A percentile compares a stretch with the other conserved stretches of the same genome.
These are phyloP conservation scores for Pseudogymnoascus sp. DNA, from an alignment of 2,329 filamentous ascomycete species.

Conservation along the genomic window DNA sequence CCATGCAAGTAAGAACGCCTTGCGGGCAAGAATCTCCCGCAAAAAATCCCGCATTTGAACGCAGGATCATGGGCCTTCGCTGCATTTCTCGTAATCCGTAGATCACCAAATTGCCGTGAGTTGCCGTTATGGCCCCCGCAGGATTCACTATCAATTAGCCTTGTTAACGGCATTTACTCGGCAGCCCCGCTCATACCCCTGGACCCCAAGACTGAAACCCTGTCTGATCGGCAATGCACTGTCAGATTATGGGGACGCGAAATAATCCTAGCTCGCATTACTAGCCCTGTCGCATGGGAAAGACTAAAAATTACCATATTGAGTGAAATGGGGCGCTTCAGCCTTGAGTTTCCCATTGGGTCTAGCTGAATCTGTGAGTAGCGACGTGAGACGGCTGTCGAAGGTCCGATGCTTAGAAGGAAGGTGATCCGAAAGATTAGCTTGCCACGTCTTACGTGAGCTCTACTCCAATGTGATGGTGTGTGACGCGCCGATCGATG, in stretches of 20 bases:
- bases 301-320: neutral
- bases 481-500: neutral
- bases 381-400: neutral
- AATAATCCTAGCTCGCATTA: neutral
- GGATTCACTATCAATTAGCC: neutral
- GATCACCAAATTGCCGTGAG: neutral
- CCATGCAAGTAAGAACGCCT: neutral
- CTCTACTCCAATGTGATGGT: neutral
- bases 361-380: neutral
- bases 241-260: neutral
- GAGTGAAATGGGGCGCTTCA: neutral
- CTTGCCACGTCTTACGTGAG: neutral
- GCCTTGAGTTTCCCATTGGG: neutral
- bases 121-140: neutral
- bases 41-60: neutral
- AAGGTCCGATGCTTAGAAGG: neutral
- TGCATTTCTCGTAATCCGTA: neutral
- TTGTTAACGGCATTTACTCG: neutral
- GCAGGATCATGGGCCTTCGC: neutral
- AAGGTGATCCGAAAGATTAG: neutral
- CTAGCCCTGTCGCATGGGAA: neutral
- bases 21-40: neutral
- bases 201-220: neutral
- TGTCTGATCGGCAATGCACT: neutral
- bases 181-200: neutral